phyloP scores from a whole-genome alignment of 1,139 yeast species.

The Geotrichum klebahnii region DNA sequence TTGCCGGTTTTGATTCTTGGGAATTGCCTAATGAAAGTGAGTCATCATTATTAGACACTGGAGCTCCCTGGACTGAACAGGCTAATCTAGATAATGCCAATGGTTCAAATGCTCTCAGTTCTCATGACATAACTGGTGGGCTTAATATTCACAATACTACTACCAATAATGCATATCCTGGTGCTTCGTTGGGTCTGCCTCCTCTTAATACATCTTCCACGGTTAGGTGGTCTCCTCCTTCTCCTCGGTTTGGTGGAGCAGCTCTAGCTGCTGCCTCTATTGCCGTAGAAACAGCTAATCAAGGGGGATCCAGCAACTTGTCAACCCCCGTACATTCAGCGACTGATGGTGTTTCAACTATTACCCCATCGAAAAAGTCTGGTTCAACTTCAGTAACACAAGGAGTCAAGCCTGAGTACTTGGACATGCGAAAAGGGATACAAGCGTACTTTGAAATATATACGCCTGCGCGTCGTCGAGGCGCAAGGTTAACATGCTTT shows the following conservation, averaged over 20 bases:
- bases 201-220: background rate
- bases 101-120: background rate
- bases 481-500: constrained; percentile 46
- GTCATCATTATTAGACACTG: constrained; percentile 3
- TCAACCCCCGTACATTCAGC: background rate
- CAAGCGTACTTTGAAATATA: constrained; percentile 50
- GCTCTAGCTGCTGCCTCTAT: constrained; percentile 10
- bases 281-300: constrained; percentile 12
- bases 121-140: background rate
- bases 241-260: constrained; percentile 4
- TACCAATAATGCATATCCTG: background rate
- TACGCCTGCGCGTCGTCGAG: constrained; percentile 46
- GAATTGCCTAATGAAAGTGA: constrained; percentile 3
- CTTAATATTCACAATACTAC: background rate
- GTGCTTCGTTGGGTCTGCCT: background rate
- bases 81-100: background rate
- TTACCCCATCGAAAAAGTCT: background rate
- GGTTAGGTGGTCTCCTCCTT: constrained; percentile 10
- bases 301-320: constrained; percentile 4
- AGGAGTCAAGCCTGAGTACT: constrained; percentile 26
- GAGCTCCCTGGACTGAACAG: constrained; percentile 7
- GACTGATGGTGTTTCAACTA: background rate
- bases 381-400: background rate
- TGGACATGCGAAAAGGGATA: constrained; percentile 45
- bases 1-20: constrained; percentile 2